Percentiles rank a stretch among this genome's conserved stretches.
Evolutionary conservation across 2,329 filamentous ascomycete species (phyloP).

Genomic region (Furcasterigmium sp.): DNA sequence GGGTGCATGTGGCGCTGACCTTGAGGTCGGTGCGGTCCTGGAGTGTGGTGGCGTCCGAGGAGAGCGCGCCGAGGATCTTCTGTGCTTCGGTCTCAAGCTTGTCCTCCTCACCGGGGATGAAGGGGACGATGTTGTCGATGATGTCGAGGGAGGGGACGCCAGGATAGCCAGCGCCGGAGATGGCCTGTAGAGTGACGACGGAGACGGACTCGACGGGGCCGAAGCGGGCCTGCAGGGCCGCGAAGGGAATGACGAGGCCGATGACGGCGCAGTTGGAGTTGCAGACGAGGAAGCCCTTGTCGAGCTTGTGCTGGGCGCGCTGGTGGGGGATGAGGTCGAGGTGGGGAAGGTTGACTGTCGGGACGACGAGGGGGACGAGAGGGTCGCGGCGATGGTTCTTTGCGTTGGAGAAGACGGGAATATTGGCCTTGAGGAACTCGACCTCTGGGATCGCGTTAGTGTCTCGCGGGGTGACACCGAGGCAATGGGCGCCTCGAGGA

Average conservation of each 20-base stretch:
- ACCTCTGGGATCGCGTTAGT: slow-evolving; percentile 55
- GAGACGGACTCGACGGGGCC: slow-evolving; percentile 70
- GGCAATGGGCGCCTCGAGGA: background rate
- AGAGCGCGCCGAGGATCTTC: slow-evolving; percentile 83
- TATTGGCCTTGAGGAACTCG: slow-evolving; percentile 82
- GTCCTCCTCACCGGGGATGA: slow-evolving; percentile 89
- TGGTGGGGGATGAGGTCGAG: slow-evolving; percentile 88
- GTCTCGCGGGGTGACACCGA: background rate
- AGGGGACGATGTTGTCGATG: slow-evolving; percentile 92
- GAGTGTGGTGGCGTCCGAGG: slow-evolving; percentile 67
- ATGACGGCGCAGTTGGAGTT: slow-evolving; percentile 99
- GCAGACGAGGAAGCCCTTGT: slow-evolving; percentile 90
- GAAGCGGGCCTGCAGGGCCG: slow-evolving; percentile 80
- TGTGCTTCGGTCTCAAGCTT: slow-evolving; percentile 92
- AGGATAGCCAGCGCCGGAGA: slow-evolving; percentile 88
- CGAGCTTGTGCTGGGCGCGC: slow-evolving; percentile 63
- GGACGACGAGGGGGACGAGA: slow-evolving; percentile 86
- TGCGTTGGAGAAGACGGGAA: slow-evolving; percentile 94
- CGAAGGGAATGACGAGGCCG: slow-evolving; percentile 90
- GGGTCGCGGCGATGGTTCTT: slow-evolving; percentile 95
- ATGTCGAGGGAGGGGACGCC: slow-evolving; percentile 93
- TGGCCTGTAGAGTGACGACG: slow-evolving; percentile 91
- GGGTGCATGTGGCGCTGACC: slow-evolving; percentile 84
- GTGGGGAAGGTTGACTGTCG: slow-evolving; percentile 88
- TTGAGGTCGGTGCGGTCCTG: slow-evolving; percentile 68